A percentile compares a stretch with the other conserved stretches of the same genome.
These are phyloP conservation scores for Porphyrellus sp. DNA, from an alignment of 1,284 basidiomycete genomes.

Conservation along the genomic window DNA sequence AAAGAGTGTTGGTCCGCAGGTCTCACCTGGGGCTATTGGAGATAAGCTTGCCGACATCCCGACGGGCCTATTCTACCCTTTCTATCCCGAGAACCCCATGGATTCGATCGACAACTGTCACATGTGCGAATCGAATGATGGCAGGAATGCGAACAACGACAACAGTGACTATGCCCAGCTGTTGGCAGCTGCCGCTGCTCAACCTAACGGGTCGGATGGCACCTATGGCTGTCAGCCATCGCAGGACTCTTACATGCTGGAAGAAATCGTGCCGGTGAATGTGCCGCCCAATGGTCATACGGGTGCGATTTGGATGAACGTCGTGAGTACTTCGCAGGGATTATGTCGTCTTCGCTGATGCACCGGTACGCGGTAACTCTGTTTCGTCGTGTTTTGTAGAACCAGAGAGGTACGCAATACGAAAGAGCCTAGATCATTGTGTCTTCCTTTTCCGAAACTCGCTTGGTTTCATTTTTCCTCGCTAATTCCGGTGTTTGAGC, in stretches of 20 bases:
- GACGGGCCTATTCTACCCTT: slow-evolving; percentile 67
- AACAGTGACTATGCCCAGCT: slow-evolving; percentile 49
- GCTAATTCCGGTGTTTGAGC: slow-evolving; percentile 3
- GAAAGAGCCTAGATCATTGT: slow-evolving; percentile 11
- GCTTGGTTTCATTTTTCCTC: slow-evolving; percentile 3
- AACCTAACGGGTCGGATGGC: slow-evolving; percentile 39
- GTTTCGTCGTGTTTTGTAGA: slow-evolving; percentile 16
- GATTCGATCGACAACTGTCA: slow-evolving; percentile 14
- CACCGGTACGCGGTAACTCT: slow-evolving; percentile 16
- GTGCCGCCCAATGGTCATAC: slow-evolving; percentile 29
- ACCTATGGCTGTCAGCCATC: slow-evolving; percentile 52
- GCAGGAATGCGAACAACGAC: slow-evolving; percentile 21
- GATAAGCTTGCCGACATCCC: slow-evolving; percentile 61
- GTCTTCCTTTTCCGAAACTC: background rate
- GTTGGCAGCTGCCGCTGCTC: slow-evolving; percentile 53
- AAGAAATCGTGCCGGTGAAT: slow-evolving; percentile 52
- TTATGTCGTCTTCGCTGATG: slow-evolving; percentile 34
- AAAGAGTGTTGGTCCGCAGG: slow-evolving; percentile 24
- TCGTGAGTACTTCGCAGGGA: slow-evolving; percentile 32
- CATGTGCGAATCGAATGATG: slow-evolving; percentile 23
- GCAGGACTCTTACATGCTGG: slow-evolving; percentile 60
- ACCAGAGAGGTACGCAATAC: slow-evolving; percentile 29
- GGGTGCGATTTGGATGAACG: slow-evolving; percentile 43
- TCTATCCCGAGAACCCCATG: slow-evolving; percentile 58
- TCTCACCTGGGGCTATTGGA: slow-evolving; percentile 26